phyloP scores from a whole-genome alignment of 805 yeast genomes.

The Metschnikowia reukaufii region DNA sequence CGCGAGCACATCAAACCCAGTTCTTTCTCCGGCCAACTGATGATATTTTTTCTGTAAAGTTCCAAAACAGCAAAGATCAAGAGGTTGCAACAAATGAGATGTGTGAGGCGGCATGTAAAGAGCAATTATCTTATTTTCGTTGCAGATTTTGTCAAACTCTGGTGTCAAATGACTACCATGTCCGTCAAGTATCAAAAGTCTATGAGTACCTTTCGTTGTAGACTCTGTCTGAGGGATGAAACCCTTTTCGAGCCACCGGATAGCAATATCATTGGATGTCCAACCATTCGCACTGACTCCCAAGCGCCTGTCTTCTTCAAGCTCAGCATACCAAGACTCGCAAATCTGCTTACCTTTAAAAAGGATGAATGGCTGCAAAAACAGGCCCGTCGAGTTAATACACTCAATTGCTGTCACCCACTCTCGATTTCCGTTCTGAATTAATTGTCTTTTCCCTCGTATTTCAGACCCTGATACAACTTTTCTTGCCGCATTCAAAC shows the following conservation, averaged over 20 bases:
- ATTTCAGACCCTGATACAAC: not conserved
- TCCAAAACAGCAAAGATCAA: not conserved
- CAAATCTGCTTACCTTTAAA: not conserved
- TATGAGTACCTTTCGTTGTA: not conserved
- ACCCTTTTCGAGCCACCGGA: conserved; percentile 3
- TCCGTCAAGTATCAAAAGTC: conserved; percentile 1
- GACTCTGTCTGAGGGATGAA: not conserved
- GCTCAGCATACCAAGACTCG: not conserved
- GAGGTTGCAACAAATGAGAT: conserved; percentile 1
- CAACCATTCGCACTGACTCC: conserved; percentile 1
- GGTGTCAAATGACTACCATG: conserved; percentile 1
- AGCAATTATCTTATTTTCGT: not conserved
- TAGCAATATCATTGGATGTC: not conserved
- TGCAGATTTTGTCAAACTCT: not conserved
- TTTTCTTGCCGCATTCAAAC: not conserved
- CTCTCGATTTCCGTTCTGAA: not conserved
- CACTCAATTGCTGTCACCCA: conserved; percentile 6
- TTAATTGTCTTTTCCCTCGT: not conserved
- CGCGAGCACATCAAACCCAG: not conserved
- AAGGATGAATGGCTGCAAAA: conserved; percentile 1
- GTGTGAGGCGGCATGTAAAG: conserved; percentile 1
- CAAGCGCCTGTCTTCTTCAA: not conserved
- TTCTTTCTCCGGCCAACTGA: not conserved
- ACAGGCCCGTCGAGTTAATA: not conserved
- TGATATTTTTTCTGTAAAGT: not conserved